phyloP scores from a whole-genome alignment of 768 basidiomycete species.

The Leccinum uliginosum region DNA sequence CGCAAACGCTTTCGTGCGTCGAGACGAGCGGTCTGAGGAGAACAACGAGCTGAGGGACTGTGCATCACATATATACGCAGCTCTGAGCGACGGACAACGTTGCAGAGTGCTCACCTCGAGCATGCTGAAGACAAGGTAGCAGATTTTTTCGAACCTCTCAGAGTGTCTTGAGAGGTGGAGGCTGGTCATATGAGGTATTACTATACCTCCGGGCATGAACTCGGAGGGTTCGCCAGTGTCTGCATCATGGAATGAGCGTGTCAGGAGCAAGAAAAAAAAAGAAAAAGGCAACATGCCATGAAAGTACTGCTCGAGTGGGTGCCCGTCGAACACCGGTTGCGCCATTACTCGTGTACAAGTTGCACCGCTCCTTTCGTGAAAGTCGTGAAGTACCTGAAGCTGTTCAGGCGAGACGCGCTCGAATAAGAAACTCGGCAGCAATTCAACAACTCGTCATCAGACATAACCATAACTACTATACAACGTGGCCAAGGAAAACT shows the following conservation, averaged over 20 bases:
- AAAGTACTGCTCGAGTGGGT: conserved; percentile 71
- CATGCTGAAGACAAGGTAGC: conserved; percentile 18
- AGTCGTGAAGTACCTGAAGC: no score
- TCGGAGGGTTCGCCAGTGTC: conserved; percentile 58
- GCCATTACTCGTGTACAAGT: conserved; percentile 45
- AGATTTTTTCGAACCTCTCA: conserved; percentile 26
- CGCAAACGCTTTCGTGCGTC: conserved; percentile 48
- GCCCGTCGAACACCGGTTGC: conserved; percentile 72
- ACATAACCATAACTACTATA: no score
- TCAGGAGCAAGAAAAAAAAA: conserved; percentile 4
- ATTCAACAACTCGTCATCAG: no score
- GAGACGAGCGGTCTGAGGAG: conserved; percentile 30
- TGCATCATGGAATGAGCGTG: conserved; percentile 26
- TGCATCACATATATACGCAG: conserved; percentile 1
- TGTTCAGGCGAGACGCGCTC: no score
- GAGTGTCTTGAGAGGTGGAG: conserved; percentile 16
- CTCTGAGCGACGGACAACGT: conserved; percentile 15
- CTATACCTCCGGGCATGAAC: conserved; percentile 56
- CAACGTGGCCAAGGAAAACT: no score
- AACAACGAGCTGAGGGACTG: conserved; percentile 40
- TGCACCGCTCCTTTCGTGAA: no score
- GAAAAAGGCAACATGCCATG: conserved; percentile 55
- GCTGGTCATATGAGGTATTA: conserved; percentile 22
- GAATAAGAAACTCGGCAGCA: no score
- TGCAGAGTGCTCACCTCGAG: conserved; percentile 35